Base-by-base conservation (phyloP, 2,329 filamentous ascomycete genomes). In the Leptographium lundbergii region DNA sequence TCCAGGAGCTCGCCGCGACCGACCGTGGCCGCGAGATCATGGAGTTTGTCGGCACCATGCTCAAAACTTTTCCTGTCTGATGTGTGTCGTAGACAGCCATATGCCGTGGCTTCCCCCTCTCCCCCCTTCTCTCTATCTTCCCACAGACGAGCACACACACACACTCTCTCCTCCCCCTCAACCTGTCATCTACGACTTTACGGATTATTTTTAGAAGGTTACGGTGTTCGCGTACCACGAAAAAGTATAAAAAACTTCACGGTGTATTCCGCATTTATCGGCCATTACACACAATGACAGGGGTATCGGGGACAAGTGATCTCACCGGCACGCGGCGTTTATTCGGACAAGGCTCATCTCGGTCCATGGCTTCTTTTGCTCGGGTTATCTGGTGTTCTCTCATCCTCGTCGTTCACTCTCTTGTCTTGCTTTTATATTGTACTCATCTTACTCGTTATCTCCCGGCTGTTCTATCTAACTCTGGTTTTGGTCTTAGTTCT, bases 11-110 rank as follows among this genome's bases (percentile, higher is more conserved):
- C 47, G 56, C 62, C 34, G 57, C 61, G 42, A 61, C 63, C 10
- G 42, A 61, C 2, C 62, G 59, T 17, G 63, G 63, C 58, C 54
- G 47, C 32, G 61, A 63, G 42, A 59, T 64, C 24, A 48, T 54
- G 9, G 59, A 61, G 17, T 65, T 65, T 32, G n/a, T 65, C 32
- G 57, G 25, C 25, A 61, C 60, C 48, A 63, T 65, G 63, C 42
- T 63, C 13, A 58, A 57, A 24, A 57, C 57, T 4, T 53, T 29
- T 53, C 52, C 53, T 17, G 36, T 59, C 17, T 24, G 13, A 57
- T n/a, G 6, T 25, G 9, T n/a, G 10, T 7, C 48, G 29, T 2
- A 17, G 1, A 39, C n/a, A 32, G 19, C 24, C 32, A 11, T 48
- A 42, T 45, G 4, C 7, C 11, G n/a, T 45, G 19, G 42, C 36